Evolutionary conservation across 2,329 filamentous ascomycete species (phyloP).

Genomic region (Corniculantispora saksenae): DNA sequence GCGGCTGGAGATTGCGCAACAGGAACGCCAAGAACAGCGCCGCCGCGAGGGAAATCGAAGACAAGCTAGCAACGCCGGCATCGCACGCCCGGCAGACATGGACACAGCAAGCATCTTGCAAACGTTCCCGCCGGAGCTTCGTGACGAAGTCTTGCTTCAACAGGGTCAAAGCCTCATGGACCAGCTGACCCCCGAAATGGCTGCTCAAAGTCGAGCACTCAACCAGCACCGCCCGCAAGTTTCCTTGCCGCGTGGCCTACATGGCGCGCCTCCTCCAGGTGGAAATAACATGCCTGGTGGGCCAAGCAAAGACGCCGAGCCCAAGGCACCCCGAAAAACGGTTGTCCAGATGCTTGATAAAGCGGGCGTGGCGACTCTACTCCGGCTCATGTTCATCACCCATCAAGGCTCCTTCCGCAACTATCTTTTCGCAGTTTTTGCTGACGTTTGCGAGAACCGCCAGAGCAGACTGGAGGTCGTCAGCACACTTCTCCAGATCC

Average conservation of each 20-base stretch:
- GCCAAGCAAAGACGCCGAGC: conserved; percentile 47
- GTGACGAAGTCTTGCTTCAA: conserved; percentile 85
- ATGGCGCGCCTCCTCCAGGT: conserved; percentile 33
- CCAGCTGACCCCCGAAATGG: conserved; percentile 80
- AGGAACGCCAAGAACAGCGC: conserved; percentile 86
- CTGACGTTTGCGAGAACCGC: conserved; percentile 93
- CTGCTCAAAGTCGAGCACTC: conserved; percentile 79
- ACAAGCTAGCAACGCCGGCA: conserved; percentile 50
- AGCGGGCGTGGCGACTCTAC: conserved; percentile 87
- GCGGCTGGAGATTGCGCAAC: conserved; percentile 84
- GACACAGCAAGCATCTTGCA: conserved; percentile 90
- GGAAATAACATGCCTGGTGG: conserved; percentile 20
- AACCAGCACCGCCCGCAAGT: conserved; percentile 40
- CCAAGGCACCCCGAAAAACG: conserved; percentile 73
- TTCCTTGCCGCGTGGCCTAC: conserved; percentile 30
- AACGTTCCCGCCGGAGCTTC: conserved; percentile 80
- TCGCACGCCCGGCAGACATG: conserved; percentile 68
- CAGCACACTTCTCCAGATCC: conserved; percentile 85
- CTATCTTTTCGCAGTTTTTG: conserved; percentile 82
- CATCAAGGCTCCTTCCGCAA: conserved; percentile 84
- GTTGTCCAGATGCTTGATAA: conserved; percentile 98
- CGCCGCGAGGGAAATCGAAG: conserved; percentile 79
- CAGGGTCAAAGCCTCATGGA: conserved; percentile 87
- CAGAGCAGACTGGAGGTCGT: conserved; percentile 94
- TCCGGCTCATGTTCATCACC: conserved; percentile 97